Evolutionary conservation across 345 rosid species (phyloP), one percentile per base, ranked within the genome.

Genomic region (Camelina hispida): DNA sequence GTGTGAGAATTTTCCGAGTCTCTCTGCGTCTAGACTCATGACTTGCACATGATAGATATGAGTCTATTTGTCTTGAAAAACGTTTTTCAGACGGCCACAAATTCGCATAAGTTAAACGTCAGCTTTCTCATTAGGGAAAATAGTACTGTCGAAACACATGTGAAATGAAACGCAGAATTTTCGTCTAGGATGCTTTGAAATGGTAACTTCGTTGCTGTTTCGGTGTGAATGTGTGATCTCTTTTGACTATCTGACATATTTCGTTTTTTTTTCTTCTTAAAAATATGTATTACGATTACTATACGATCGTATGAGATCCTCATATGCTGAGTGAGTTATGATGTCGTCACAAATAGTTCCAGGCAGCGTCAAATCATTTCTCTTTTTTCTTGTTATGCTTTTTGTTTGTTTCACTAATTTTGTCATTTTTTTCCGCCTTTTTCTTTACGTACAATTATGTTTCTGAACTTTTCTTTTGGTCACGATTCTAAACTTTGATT

Each of bases 21-120:
- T 37, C 12, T 46, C 4, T 42, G 48, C 18, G 44, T 62, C 23
- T 56, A 37, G 51, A 15, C 9, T 58, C 61, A 20, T 28, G 30
- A 28, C n/a, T 67, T 68, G 54, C 13, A 30, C 35, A 46, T 48
- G 20, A 56, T 47, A 56, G 46, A 63, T 54, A 25, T 44, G 44
- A 14, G 47, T 64, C 8, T 55, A 9, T 55, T 28, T 69, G 23
- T 62, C 43, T 30, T 38, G 43, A 47, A 47, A 63, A 70, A 55
- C 75, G 75, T 77, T 77, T 76, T 77, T 63, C 75, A 63, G 44
- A 47, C 70, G 80, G 65, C 44, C 64, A 44, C 22, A 54, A 52
- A 9, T 47, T 47, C 48, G 48, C 14, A 14, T 44, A 44, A 1
- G 48, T 4, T 44, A 2, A 44, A 44, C 48, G 17, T 44, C 59